A percentile compares a stretch with the other conserved stretches of the same genome.
phyloP scores from a whole-genome alignment of 2,329 filamentous ascomycete species.

The Colletotrichum eleusines region DNA sequence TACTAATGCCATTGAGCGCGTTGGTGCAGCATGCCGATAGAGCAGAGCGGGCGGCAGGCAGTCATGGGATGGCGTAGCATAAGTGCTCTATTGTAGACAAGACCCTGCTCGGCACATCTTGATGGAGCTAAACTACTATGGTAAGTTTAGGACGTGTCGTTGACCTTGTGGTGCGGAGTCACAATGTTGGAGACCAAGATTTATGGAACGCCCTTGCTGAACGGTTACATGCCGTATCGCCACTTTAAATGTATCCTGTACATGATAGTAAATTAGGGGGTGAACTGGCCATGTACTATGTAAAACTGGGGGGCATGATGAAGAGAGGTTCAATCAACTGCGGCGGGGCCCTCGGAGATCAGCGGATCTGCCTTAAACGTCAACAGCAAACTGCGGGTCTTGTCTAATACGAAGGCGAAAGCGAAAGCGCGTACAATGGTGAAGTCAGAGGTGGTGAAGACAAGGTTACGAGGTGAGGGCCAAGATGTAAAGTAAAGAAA shows the following conservation, averaged over 20 bases:
- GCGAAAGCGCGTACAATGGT: slow-evolving; percentile 12
- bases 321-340: neutral
- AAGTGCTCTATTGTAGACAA: neutral
- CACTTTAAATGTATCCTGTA: slow-evolving; percentile 5
- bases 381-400: neutral
- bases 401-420: slow-evolving; percentile 8
- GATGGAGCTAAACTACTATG: neutral
- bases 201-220: slow-evolving; percentile 8
- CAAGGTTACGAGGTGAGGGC: slow-evolving; percentile 12
- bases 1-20: slow-evolving; percentile 7
- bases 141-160: slow-evolving; percentile 6
- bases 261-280: neutral
- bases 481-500: neutral
- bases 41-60: neutral
- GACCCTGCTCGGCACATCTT: slow-evolving; percentile 24
- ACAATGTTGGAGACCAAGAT: slow-evolving; percentile 12
- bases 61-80: slow-evolving; percentile 21
- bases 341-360: slow-evolving; percentile 33
- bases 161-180: slow-evolving; percentile 19
- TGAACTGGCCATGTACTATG: neutral
- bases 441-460: slow-evolving; percentile 10
- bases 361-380: slow-evolving; percentile 31
- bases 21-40: slow-evolving; percentile 6
- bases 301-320: neutral
- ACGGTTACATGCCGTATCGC: slow-evolving; percentile 33